Percentiles rank a stretch among this genome's conserved stretches.
These are phyloP conservation scores for Volutella citrinella DNA, from an alignment of 2,329 filamentous ascomycete genomes.

Conservation along the genomic window DNA sequence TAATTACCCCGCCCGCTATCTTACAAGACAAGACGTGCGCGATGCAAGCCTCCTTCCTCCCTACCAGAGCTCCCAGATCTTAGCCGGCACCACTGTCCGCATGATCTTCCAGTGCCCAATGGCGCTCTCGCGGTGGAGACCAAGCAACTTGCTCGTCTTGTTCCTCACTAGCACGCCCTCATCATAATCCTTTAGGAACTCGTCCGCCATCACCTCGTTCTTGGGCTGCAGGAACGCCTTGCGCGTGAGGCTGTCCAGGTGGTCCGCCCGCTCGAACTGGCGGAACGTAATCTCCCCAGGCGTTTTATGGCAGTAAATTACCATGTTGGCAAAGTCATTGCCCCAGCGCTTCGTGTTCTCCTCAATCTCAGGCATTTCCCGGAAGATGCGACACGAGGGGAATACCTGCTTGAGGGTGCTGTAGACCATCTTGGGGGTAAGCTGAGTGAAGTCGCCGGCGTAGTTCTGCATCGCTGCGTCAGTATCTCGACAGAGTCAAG, in stretches of 20 bases:
- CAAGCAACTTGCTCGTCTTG: conserved; percentile 63
- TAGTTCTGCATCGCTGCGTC: conserved; percentile 69
- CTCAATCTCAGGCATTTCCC: conserved; percentile 62
- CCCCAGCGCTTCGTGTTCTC: conserved; percentile 45
- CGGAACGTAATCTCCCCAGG: conserved; percentile 60
- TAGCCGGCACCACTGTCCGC: conserved; percentile 73
- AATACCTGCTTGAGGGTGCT: conserved; percentile 81
- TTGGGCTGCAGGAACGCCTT: conserved; percentile 68
- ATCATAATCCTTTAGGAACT: conserved; percentile 44
- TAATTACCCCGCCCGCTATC: too few species aligned
- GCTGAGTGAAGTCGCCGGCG: conserved; percentile 79
- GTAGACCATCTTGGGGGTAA: conserved; percentile 73
- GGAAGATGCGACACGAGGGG: conserved; percentile 86
- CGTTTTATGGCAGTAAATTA: conserved; percentile 84
- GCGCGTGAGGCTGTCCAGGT: conserved; percentile 68
- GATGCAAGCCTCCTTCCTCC: background rate
- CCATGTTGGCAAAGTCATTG: conserved; percentile 88
- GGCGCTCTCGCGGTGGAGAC: conserved; percentile 73
- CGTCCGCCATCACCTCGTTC: conserved; percentile 60
- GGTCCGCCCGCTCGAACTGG: conserved; percentile 60
- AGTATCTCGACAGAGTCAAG: conserved; percentile 8
- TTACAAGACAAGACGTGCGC: too few species aligned
- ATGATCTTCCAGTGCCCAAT: conserved; percentile 89
- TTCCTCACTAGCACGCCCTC: conserved; percentile 57
- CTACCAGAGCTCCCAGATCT: conserved; percentile 88